phyloP scores from a whole-genome alignment of 2,329 filamentous ascomycete genomes.

The Epichloe aotearoae region DNA sequence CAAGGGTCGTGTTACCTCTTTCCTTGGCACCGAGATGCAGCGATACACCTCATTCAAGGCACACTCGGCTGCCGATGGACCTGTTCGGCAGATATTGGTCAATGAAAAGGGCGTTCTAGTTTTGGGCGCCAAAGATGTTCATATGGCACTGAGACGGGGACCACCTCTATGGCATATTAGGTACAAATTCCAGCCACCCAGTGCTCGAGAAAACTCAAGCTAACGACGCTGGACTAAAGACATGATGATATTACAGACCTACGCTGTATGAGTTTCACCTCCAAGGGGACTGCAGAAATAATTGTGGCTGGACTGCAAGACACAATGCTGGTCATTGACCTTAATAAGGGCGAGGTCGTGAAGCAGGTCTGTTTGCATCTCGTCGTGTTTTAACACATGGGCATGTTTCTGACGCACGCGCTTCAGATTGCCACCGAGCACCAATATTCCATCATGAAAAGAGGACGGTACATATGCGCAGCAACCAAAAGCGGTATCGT shows the following conservation, averaged over 20 bases:
- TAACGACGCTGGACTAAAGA: slow-evolving; percentile 22
- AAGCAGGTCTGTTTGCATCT: slow-evolving; percentile 38
- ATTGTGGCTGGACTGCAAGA: slow-evolving; percentile 79
- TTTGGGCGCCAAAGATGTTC: slow-evolving; percentile 70
- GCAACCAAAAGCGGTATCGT: slow-evolving; percentile 73
- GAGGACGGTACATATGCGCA: slow-evolving; percentile 80
- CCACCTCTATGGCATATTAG: slow-evolving; percentile 78
- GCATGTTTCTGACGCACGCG: slow-evolving; percentile 16
- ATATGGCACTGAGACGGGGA: slow-evolving; percentile 76
- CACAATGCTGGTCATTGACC: slow-evolving; percentile 66
- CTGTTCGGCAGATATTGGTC: slow-evolving; percentile 78
- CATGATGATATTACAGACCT: slow-evolving; percentile 71
- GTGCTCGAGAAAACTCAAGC: background rate
- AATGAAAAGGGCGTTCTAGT: slow-evolving; percentile 83
- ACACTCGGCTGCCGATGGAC: slow-evolving; percentile 58
- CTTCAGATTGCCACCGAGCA: slow-evolving; percentile 39
- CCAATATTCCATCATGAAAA: slow-evolving; percentile 86
- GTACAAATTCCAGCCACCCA: slow-evolving; percentile 25
- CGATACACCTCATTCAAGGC: slow-evolving; percentile 83
- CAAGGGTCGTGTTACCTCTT: slow-evolving; percentile 79
- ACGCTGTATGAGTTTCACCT: slow-evolving; percentile 90
- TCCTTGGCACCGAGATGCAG: slow-evolving; percentile 73
- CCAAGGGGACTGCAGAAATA: slow-evolving; percentile 69
- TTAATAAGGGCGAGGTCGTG: slow-evolving; percentile 56
- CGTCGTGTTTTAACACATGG: background rate